Conservation (phyloP, 495 filamentous ascomycete genomes). For the Aspergillus bridgeri region DNA sequence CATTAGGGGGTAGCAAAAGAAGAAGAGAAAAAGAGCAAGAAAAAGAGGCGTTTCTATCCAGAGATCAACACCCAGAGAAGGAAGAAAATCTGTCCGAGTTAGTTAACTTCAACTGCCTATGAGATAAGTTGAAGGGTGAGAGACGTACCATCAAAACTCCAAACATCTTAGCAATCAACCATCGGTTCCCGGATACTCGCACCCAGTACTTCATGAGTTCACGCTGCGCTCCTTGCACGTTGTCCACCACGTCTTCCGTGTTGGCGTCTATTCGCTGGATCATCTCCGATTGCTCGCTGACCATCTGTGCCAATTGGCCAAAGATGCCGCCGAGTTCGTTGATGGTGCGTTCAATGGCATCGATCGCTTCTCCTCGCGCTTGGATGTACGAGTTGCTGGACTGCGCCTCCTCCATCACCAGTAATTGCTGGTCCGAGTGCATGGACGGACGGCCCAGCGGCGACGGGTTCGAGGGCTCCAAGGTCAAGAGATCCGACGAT, state of each 20-base stretch:
- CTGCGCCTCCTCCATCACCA: constrained; percentile 92
- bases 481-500: constrained; percentile 71
- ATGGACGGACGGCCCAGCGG: constrained; percentile 46
- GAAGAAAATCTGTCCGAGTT: constrained; percentile 50
- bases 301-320: constrained; percentile 95
- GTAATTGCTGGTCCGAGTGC: constrained; percentile 80
- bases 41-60: constrained; percentile 35
- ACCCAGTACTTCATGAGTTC: constrained; percentile 96
- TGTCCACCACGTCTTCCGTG: constrained; percentile 93
- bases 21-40: background rate
- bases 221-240: constrained; percentile 91
- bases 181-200: constrained; percentile 87
- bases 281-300: constrained; percentile 94
- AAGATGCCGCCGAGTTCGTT: constrained; percentile 93
- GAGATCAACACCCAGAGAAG: constrained; percentile 59
- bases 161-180: constrained; percentile 99
- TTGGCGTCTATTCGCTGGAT: constrained; percentile 92
- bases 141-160: constrained; percentile 69
- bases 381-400: constrained; percentile 85
- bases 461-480: constrained; percentile 69
- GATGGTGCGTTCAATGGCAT: constrained; percentile 94
- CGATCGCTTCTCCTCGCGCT: constrained; percentile 91
- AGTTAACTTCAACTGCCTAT: constrained; percentile 8
- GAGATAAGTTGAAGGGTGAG: constrained; percentile 1
- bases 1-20: constrained; percentile 20